Base-by-base conservation (phyloP, 2,329 filamentous ascomycete genomes). In the Fusarium sp. region DNA sequence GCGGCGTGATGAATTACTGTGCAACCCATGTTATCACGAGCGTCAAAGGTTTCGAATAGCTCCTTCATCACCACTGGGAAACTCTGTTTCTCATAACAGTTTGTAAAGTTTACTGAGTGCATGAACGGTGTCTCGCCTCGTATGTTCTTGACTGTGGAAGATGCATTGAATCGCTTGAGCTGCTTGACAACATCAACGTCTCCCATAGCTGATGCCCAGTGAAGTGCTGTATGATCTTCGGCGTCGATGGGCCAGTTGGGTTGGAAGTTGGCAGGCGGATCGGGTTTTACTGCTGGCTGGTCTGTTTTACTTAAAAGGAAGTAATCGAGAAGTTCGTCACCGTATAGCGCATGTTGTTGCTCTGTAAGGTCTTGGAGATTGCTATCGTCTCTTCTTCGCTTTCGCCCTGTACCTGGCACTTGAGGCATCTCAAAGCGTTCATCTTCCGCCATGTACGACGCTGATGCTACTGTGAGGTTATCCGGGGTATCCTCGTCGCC, bases 121-220 rank as follows among this genome's bases (percentile, higher is more conserved):
- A 99, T 97, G 35, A 99, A 87, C 0, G 96, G 95, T 0, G 96
- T 98, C 79, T 98, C 95, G 58, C 91, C 91, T 20, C 88, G 84
- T 42, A 87, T 81, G 57, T 94, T 94, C 53, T 90, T 85, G 4
- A 90, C 88, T 29, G 88, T 87, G 17, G 93, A 84, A 63, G 88
- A 88, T 13, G 95, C 94, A 40, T 92, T 90, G 63, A 94, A 93
- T 39, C 89, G 86, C 72, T 96, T 91, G 18, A 99, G 84, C 77
- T 97, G 91, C 77, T 91, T 93, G 64, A 97, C 93, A 17, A 98
- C 92, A 47, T 95, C 92, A 29, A 97, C 84, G 71, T 98, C 96
- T 59, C 96, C 96, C 95, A 99, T 99, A 23, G 96, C 93, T 52
- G 93, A 94, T 18, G 94, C 96, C 96, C 96, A 99, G 76, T 99